These are phyloP conservation scores for Fusarium duplospermum DNA, from an alignment of 2,329 filamentous ascomycete species.

Conservation along the genomic window DNA sequence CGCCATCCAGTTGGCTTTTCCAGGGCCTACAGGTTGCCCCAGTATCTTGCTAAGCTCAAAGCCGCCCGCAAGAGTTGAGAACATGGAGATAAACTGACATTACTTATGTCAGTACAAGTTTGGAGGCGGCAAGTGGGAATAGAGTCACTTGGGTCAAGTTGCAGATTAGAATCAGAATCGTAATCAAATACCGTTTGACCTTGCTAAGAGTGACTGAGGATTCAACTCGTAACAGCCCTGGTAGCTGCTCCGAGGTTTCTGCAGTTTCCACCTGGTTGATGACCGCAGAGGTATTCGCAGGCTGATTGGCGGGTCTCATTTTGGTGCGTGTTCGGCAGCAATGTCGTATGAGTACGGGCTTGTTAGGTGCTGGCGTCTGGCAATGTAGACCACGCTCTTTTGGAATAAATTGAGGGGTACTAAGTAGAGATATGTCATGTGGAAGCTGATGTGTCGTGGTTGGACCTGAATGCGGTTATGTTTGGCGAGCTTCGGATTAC, in stretches of 20 bases:
- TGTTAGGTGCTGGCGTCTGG: background rate
- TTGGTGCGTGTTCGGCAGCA: background rate
- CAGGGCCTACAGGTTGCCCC: constrained; percentile 43
- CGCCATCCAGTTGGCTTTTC: constrained; percentile 53
- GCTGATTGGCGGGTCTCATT: background rate
- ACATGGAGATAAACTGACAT: constrained; percentile 47
- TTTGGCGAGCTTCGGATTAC: background rate
- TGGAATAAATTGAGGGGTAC: background rate
- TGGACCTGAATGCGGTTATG: background rate
- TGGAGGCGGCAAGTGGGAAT: background rate
- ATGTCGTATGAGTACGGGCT: background rate
- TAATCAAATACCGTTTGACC: background rate
- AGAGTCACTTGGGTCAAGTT: background rate
- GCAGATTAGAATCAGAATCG: background rate
- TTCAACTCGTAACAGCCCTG: background rate
- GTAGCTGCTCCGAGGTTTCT: background rate
- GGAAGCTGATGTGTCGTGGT: background rate
- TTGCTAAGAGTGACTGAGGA: background rate
- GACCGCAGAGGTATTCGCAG: background rate
- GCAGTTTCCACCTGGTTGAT: background rate
- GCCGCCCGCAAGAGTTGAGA: constrained; percentile 46
- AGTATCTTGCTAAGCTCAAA: constrained; percentile 44
- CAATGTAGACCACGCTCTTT: background rate
- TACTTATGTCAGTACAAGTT: background rate
- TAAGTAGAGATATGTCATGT: background rate